Evolutionary conservation across 2,329 filamentous ascomycete species (phyloP).

Genomic region (Atkinsonella hypoxylon): DNA sequence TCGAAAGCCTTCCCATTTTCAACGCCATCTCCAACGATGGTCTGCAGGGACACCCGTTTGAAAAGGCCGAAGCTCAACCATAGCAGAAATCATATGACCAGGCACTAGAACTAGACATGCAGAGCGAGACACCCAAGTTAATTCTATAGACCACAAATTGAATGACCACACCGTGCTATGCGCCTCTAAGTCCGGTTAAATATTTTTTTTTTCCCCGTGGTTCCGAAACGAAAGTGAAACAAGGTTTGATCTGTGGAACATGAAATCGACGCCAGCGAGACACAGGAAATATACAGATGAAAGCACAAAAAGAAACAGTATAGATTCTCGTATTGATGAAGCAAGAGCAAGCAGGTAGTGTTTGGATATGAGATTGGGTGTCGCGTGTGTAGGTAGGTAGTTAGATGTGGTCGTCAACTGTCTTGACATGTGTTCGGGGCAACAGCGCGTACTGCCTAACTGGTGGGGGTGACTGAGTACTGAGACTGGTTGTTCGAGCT

Average conservation of each 20-base stretch:
- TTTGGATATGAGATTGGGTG: too few relatives aligned
- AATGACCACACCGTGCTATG: neutral
- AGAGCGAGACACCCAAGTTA: neutral
- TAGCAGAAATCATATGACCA: too few relatives aligned
- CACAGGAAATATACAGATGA: neutral
- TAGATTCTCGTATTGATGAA: neutral
- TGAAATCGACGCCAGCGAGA: neutral
- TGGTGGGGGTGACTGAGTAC: conserved; percentile 27
- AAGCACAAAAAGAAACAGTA: neutral
- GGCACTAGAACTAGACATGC: neutral
- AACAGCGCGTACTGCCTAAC: conserved; percentile 37
- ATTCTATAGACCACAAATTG: too few relatives aligned
- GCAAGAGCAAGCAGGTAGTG: neutral
- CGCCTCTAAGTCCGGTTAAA: neutral
- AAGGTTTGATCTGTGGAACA: neutral
- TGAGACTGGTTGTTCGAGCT: conserved; percentile 34
- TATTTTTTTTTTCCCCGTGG: neutral
- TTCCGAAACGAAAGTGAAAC: neutral
- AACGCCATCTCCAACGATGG: too few relatives aligned
- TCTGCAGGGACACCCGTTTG: too few relatives aligned
- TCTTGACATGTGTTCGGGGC: conserved; percentile 24
- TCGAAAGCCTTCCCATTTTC: too few relatives aligned
- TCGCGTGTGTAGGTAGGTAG: too few relatives aligned
- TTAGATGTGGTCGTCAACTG: conserved; percentile 21
- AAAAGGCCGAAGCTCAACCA: too few relatives aligned